phyloP scores from a whole-genome alignment of 225 moss, liverwort and hornwort genomes.

The Marchantia paleacea region DNA sequence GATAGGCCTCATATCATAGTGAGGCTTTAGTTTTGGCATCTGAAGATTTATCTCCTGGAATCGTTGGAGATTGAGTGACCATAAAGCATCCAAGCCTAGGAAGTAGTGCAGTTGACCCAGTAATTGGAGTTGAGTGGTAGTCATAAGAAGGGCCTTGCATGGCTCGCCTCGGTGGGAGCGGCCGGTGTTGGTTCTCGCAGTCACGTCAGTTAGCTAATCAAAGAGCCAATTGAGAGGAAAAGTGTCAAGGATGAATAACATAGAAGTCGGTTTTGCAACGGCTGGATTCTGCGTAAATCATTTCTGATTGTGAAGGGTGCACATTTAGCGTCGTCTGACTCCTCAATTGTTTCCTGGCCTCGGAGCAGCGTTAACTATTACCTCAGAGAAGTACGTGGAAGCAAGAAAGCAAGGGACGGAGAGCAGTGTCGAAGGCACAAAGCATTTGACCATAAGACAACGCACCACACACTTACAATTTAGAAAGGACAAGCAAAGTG shows the following conservation, averaged over 20 bases:
- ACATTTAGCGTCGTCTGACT: conserved; percentile 4
- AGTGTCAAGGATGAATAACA: conserved; percentile 34
- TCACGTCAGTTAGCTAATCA: conserved; percentile 19
- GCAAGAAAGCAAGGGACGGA: no score
- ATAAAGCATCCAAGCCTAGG: no score
- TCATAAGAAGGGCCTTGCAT: background rate
- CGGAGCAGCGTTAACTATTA: conserved; percentile 14
- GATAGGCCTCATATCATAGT: background rate
- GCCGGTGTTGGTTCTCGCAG: background rate
- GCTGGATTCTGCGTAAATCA: conserved; percentile 22
- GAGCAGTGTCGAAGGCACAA: no score
- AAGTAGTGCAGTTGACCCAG: background rate
- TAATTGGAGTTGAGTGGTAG: background rate
- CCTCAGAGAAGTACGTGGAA: no score
- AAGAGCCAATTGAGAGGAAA: conserved; percentile 24
- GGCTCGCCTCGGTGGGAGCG: background rate
- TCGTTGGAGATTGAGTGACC: no score
- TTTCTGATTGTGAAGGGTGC: conserved; percentile 14
- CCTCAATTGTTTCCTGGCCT: conserved; percentile 14
- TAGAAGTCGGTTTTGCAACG: conserved; percentile 22
- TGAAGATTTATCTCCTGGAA: background rate
- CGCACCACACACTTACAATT: no score
- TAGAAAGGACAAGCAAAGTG: no score
- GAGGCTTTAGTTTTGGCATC: background rate
- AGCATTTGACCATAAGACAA: no score